These are phyloP conservation scores for Xylariaceae sp. DNA, from an alignment of 2,329 filamentous ascomycete genomes.

Conservation along the genomic window DNA sequence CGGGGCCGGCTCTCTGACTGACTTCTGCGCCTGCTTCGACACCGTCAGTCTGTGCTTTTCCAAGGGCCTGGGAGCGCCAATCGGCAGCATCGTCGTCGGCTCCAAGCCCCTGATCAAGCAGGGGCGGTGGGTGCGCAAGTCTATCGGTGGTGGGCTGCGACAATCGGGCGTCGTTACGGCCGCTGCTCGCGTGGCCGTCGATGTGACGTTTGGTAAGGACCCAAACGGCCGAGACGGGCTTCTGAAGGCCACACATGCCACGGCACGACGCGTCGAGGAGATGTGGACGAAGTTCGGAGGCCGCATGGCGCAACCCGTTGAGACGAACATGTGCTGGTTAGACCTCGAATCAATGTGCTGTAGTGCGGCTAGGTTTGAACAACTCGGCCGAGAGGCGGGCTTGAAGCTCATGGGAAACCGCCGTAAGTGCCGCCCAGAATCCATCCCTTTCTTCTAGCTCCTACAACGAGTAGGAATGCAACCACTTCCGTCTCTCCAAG, in stretches of 20 bases:
- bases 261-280: conserved; percentile 66
- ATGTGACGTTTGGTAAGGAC: conserved; percentile 75
- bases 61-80: conserved; percentile 60
- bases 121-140: conserved; percentile 79
- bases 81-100: conserved; percentile 57
- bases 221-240: conserved; percentile 46
- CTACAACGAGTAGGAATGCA: not conserved
- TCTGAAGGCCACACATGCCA: conserved; percentile 62
- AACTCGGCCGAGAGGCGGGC: conserved; percentile 38
- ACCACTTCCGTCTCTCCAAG: not conserved
- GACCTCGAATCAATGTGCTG: conserved; percentile 49
- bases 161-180: conserved; percentile 80
- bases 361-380: conserved; percentile 32
- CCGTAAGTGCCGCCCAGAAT: conserved; percentile 16
- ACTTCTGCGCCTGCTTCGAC: conserved; percentile 55
- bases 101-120: conserved; percentile 64
- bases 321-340: conserved; percentile 81
- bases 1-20: conserved; percentile 50
- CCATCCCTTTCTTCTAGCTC: not conserved
- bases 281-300: conserved; percentile 69
- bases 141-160: conserved; percentile 78
- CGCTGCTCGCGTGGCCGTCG: conserved; percentile 76
- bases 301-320: conserved; percentile 62
- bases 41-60: conserved; percentile 57
- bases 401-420: conserved; percentile 37